Base-by-base conservation (phyloP, 164 flowering plant species). In the Piper longum region DNA sequence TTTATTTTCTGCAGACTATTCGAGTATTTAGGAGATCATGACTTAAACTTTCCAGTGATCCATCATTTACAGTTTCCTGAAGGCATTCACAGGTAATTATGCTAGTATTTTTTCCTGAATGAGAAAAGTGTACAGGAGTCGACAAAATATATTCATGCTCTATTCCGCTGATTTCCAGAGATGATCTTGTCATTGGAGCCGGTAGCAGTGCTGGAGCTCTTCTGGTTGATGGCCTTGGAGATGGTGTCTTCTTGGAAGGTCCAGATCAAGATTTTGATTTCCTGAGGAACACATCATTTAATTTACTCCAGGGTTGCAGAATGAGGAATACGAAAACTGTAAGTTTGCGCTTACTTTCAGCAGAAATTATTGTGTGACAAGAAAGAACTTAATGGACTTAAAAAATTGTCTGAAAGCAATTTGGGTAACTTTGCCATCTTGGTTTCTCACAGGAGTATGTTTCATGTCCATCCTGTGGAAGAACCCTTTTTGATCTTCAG, bases 301-400 rank as follows among this genome's bases (percentile, higher is more conserved):
- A 93, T 76, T 79, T 93, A 71, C 84, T 93, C 52, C 98, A 93
- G 76, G 98, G 98, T 61, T 93, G 98, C 82, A 82, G 98, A 76
- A 93, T 93, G 98, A 74, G 98, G 45, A 93, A 93, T 66, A 93
- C 98, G 60, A 93, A 93, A 78, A 93, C 97, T 73, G 98, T 92
- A 77, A 54, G 65, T 16, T 26, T 40, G 16, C 9, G 12, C 52
- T 48, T 44, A 2, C 48, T 44, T 44, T 65, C 64, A 1, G 40
- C 18, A 45, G 36, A 19, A 6, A 16, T 41, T 3, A 18, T 13
- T 26, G 41, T 7, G 60, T 57, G 12, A 8, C 8, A n/a, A 9
- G 19, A 18, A 2, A 57, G 36, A 57, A 57, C 14, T 3, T 57
- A 26, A 26, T 9, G 9, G 1, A 48, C 14, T 48, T 5, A 12